These are phyloP conservation scores for Calvatia gigantea DNA, from an alignment of 768 basidiomycete species.

Conservation along the genomic window DNA sequence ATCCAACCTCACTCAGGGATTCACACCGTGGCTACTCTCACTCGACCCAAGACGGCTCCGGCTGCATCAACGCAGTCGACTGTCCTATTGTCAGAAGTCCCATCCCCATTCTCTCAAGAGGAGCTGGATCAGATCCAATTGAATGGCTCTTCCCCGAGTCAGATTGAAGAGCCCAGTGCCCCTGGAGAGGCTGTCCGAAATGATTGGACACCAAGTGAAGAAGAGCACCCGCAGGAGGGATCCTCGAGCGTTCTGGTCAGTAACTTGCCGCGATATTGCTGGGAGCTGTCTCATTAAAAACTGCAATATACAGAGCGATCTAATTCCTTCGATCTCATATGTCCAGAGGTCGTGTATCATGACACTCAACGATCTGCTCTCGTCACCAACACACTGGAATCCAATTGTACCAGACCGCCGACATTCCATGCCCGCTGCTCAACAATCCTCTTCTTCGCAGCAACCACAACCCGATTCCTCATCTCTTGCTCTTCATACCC, in stretches of 20 bases:
- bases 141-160: slow-evolving; percentile 7
- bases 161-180: slow-evolving; percentile 1
- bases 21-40: slow-evolving; percentile 36
- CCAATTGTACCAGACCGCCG: slow-evolving; percentile 58
- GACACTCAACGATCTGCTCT: slow-evolving; percentile 69
- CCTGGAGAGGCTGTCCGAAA: slow-evolving; percentile 10
- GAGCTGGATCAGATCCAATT: slow-evolving; percentile 22
- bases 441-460: slow-evolving; percentile 28
- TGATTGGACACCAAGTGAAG: slow-evolving; percentile 1
- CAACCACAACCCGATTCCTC: slow-evolving; percentile 31
- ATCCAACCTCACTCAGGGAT: not conserved
- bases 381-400: slow-evolving; percentile 44
- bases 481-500: slow-evolving; percentile 56
- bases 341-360: slow-evolving; percentile 74
- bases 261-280: slow-evolving; percentile 12
- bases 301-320: slow-evolving; percentile 44
- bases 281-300: slow-evolving; percentile 5
- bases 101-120: slow-evolving; percentile 39
- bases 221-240: slow-evolving; percentile 8
- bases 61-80: slow-evolving; percentile 19
- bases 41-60: slow-evolving; percentile 27
- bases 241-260: slow-evolving; percentile 19
- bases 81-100: slow-evolving; percentile 27
- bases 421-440: slow-evolving; percentile 54
- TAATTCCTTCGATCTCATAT: slow-evolving; percentile 68